These are phyloP conservation scores for Vigna trinervia DNA, from an alignment of 306 rosid species.

Conservation along the genomic window DNA sequence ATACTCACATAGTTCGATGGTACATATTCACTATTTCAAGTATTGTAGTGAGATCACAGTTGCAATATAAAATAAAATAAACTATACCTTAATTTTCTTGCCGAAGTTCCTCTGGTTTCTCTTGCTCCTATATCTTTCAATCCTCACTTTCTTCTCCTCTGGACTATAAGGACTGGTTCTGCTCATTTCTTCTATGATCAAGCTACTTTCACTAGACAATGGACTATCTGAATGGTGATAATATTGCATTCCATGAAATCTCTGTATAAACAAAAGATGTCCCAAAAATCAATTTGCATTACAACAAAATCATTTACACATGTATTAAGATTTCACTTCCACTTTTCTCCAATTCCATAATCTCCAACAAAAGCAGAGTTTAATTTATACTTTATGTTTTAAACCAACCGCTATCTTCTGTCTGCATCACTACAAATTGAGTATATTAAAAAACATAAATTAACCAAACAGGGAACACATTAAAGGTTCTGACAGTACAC, in stretches of 20 bases:
- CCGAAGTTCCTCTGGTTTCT: slow-evolving; percentile 85
- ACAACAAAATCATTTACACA: not conserved
- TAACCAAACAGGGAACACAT: not conserved
- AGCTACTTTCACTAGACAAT: slow-evolving; percentile 72
- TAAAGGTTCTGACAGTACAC: not conserved
- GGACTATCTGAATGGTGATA: slow-evolving; percentile 59
- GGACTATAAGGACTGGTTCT: slow-evolving; percentile 76
- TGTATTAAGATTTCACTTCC: not conserved
- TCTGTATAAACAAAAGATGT: slow-evolving; percentile 44
- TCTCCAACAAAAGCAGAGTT: not conserved
- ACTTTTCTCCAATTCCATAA: not conserved
- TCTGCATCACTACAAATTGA: not conserved
- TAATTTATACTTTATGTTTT: not conserved
- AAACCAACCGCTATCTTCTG: not conserved
- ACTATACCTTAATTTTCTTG: slow-evolving; percentile 86
- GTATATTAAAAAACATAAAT: not conserved
- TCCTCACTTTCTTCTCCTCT: slow-evolving; percentile 83
- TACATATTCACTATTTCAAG: not conserved
- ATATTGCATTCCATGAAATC: slow-evolving; percentile 47
- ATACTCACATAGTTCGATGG: slow-evolving; percentile 8
- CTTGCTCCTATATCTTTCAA: slow-evolving; percentile 82
- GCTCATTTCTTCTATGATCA: slow-evolving; percentile 89
- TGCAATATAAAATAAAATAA: not conserved
- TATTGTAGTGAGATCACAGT: not conserved
- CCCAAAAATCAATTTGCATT: not conserved